Conservation (phyloP, 2,329 filamentous ascomycete genomes). For the Simplicillium aogashimaense region DNA sequence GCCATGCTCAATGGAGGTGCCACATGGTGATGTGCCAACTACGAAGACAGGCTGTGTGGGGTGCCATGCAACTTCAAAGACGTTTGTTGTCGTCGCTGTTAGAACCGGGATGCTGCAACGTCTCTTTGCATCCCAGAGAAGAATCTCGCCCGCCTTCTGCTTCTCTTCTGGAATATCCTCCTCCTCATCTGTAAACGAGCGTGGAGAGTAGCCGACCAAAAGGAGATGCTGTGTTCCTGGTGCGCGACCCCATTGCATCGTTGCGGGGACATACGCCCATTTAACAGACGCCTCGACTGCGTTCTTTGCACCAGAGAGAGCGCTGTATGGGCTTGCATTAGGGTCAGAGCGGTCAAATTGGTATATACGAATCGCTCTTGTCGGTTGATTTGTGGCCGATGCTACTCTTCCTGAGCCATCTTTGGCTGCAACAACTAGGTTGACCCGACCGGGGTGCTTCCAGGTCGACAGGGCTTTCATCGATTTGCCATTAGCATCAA, state of each 20-base stretch:
- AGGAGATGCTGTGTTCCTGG: conserved; percentile 37
- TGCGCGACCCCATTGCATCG: conserved; percentile 50
- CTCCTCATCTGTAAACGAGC: conserved; percentile 42
- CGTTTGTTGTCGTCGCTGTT: conserved; percentile 45
- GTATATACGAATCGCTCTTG: conserved; percentile 48
- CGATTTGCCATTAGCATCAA: conserved; percentile 22
- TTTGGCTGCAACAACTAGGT: conserved; percentile 49
- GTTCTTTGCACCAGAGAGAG: conserved; percentile 30
- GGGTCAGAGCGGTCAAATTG: conserved; percentile 26
- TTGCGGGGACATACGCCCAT: conserved; percentile 55
- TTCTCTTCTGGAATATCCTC: conserved; percentile 49
- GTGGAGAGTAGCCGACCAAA: conserved; percentile 53
- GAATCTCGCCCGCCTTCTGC: conserved; percentile 47
- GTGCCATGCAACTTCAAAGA: conserved; percentile 58
- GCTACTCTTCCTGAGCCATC: conserved; percentile 40
- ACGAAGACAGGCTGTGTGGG: conserved; percentile 42
- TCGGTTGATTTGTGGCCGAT: conserved; percentile 46
- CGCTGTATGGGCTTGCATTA: conserved; percentile 22
- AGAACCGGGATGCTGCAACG: conserved; percentile 35
- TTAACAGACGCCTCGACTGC: conserved; percentile 27
- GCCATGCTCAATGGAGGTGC: conserved; percentile 30
- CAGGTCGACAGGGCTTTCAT: conserved; percentile 39
- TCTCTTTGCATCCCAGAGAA: conserved; percentile 43
- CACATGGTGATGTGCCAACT: conserved; percentile 45
- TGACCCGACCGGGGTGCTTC: conserved; percentile 48